Percentiles rank a stretch among this genome's conserved stretches.
Evolutionary conservation across 768 basidiomycete species (phyloP).

Genomic region (Leccinum aurantiacum): DNA sequence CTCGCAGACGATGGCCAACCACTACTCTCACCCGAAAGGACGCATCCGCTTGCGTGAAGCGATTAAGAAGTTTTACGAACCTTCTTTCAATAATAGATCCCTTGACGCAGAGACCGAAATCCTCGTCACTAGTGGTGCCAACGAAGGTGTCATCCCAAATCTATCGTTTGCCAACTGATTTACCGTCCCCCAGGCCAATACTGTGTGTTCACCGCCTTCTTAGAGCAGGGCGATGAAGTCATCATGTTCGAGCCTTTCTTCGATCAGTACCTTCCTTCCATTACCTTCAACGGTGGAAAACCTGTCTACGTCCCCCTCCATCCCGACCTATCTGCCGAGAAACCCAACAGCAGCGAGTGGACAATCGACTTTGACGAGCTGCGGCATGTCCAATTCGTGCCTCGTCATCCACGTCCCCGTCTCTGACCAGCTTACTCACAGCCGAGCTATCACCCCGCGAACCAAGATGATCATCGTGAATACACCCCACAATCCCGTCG

Average conservation of each 20-base stretch:
- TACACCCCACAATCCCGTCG: slow-evolving; percentile 98
- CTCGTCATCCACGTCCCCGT: background rate
- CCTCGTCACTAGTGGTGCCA: slow-evolving; percentile 93
- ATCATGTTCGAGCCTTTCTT: slow-evolving; percentile 99
- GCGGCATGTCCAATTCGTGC: slow-evolving; percentile 43
- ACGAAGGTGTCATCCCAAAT: slow-evolving; percentile 65
- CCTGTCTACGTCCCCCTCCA: slow-evolving; percentile 96
- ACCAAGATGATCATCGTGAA: slow-evolving; percentile 96
- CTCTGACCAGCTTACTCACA: slow-evolving; percentile 27
- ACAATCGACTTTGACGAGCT: slow-evolving; percentile 87
- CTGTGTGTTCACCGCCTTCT: slow-evolving; percentile 87
- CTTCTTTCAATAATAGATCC: slow-evolving; percentile 61
- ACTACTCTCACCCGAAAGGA: slow-evolving; percentile 91
- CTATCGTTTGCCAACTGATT: background rate
- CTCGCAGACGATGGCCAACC: slow-evolving; percentile 61
- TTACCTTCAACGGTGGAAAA: slow-evolving; percentile 90
- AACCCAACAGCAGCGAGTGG: slow-evolving; percentile 76
- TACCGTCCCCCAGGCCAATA: slow-evolving; percentile 64
- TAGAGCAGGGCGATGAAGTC: slow-evolving; percentile 92
- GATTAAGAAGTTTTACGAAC: slow-evolving; percentile 75
- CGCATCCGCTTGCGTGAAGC: slow-evolving; percentile 86
- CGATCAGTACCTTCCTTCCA: slow-evolving; percentile 91
- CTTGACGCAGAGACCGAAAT: slow-evolving; percentile 88
- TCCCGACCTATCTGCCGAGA: slow-evolving; percentile 59
- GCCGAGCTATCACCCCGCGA: slow-evolving; percentile 80